A percentile compares a stretch with the other conserved stretches of the same genome.
These are phyloP conservation scores for Gleditsia sinensis DNA, from an alignment of 306 rosid genomes.

Conservation along the genomic window DNA sequence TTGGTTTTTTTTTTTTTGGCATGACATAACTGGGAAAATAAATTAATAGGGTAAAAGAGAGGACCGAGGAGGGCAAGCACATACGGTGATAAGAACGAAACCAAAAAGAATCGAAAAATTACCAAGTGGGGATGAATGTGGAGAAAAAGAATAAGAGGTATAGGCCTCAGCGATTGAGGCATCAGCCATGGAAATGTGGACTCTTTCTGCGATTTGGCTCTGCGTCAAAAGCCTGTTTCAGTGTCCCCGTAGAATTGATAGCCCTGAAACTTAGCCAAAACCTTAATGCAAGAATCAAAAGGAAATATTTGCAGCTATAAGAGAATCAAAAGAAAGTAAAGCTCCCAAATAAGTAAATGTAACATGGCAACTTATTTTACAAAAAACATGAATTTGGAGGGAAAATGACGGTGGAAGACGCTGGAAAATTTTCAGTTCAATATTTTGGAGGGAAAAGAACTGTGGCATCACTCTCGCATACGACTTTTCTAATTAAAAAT, in stretches of 20 bases:
- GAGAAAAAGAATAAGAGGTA: conserved; percentile 32
- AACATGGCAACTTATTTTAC: background rate
- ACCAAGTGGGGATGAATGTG: conserved; percentile 40
- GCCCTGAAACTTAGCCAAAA: conserved; percentile 18
- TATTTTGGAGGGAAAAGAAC: conserved; percentile 47
- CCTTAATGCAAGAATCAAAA: conserved; percentile 19
- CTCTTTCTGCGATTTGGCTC: background rate
- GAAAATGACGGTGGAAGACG: conserved; percentile 20
- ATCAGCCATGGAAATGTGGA: conserved; percentile 37
- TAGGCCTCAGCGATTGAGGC: conserved; percentile 5
- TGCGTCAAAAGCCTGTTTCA: background rate
- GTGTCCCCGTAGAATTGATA: background rate
- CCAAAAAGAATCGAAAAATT: conserved; percentile 13
- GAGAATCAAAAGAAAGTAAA: conserved; percentile 3
- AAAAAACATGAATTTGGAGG: conserved; percentile 7
- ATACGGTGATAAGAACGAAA: background rate
- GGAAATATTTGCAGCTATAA: background rate
- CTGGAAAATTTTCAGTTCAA: background rate
- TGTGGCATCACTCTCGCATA: background rate
- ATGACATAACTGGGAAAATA: background rate
- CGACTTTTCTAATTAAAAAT: background rate
- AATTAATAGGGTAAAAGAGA: background rate
- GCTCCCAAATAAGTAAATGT: background rate
- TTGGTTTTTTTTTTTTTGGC: background rate
- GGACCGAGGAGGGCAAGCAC: background rate